Base-by-base conservation (phyloP, 1,284 basidiomycete species). In the Naganishia sp. region DNA sequence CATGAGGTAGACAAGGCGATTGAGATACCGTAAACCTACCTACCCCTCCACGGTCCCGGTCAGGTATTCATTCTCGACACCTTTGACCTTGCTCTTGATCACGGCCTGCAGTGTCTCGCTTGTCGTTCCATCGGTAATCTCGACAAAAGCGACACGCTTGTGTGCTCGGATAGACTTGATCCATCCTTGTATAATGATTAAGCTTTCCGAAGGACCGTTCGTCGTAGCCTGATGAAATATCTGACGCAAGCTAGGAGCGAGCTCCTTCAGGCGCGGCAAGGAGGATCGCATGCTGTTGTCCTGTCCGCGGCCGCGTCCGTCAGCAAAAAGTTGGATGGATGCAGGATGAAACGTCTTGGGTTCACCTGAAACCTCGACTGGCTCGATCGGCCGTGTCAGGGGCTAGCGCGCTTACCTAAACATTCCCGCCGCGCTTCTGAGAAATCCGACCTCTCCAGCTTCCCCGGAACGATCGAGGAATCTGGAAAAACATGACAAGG, bases 101-200 rank as follows among this genome's bases (percentile, higher is more conserved):
- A 96, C 92, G 1, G 88, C 89, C 77, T 97, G 94, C 16, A 95
- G 73, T 1, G 85, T 86, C 23, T 82, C 78, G 7, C 82, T 73
- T 1, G 84, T 86, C 63, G 88, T 90, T 2, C 93, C 93, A 78
- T 97, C 94, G 57, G 85, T 87, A 63, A 96, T 78, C 50, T 90
- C 87, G 0, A 88, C 88, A 73, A 96, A 96, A 0, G 90, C 84
- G 36, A 94, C 83, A 64, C 88, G 87, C 82, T 95, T 95, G 80
- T 94, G 92, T 42, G 85, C 84, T 48, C 93, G 84, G 52, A 94
- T 83, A 0, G 88, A 90, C 74, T 88, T 88, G 63, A 96, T 82
- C 90, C 92, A 95, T 54, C 91, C 92, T 68, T 86, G 74, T 11
- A 83, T 71, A 10, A 70, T 73, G 36, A 64, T 44, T 21, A 64